Conservation (phyloP, 768 basidiomycete species). For the Tricholomella constricta region DNA sequence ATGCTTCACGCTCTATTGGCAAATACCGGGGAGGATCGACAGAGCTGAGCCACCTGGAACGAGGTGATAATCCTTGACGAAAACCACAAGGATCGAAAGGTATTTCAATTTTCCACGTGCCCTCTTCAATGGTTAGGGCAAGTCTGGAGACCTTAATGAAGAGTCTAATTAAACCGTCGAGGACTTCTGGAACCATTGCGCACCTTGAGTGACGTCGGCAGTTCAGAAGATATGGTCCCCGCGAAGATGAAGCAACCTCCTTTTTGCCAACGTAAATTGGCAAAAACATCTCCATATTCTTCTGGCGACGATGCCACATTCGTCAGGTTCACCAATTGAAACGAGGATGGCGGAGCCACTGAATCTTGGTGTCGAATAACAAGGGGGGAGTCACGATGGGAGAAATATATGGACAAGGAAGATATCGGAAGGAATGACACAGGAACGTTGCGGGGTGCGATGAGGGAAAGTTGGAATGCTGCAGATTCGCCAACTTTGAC, state of each 20-base stretch:
- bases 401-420: conserved; percentile 61
- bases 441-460: conserved; percentile 47
- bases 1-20: conserved; percentile 48
- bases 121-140: conserved; percentile 55
- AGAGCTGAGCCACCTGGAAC: conserved; percentile 58
- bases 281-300: conserved; percentile 28
- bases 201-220: conserved; percentile 58
- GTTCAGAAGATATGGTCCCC: conserved; percentile 57
- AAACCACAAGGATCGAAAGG: conserved; percentile 47
- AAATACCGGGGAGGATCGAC: conserved; percentile 55
- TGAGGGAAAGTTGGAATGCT: conserved; percentile 75
- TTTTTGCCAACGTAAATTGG: conserved; percentile 59
- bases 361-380: conserved; percentile 46
- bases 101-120: conserved; percentile 68
- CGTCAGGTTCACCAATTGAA: conserved; percentile 52
- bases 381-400: conserved; percentile 46
- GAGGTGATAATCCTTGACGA: conserved; percentile 35
- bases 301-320: conserved; percentile 28
- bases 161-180: not conserved
- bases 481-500: conserved; percentile 60
- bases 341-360: conserved; percentile 18
- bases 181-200: conserved; percentile 18
- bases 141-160: conserved; percentile 46
- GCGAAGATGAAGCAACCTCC: conserved; percentile 57
- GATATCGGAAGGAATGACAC: conserved; percentile 64